Evolutionary conservation across 208 protist species (phyloP), one percentile per base, ranked within the genome.

Genomic region (Trichomonas vaginalis): DNA sequence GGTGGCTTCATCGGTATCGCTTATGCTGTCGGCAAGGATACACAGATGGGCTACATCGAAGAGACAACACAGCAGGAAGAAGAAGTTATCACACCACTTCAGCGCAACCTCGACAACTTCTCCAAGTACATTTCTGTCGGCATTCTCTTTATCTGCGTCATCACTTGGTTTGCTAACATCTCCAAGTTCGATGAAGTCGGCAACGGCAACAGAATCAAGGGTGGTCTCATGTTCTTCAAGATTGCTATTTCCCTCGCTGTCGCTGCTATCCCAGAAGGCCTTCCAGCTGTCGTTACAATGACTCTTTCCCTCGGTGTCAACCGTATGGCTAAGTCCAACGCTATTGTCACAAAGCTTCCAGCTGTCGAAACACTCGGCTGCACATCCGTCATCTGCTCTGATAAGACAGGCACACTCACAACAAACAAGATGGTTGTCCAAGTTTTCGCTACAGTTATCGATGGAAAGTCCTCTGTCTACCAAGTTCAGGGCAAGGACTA

Each of bases 351-450:
- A 37, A 98, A 98, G 56, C 97, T 99, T 0, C 98, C 98, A 32
- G 98, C 98, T 40, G 98, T 99, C 21, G 98, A 99, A 96, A 99
- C 98, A 17, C 97, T 99, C 21, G 99, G 99, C 39, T 98, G 98
- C 87, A 99, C 98, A 96, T 98, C 98, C 37, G 98, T 99, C 17
- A 99, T 99, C 96, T 99, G 98, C 97, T 99, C 98, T 12, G 99
- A 99, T 97, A 99, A 99, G 97, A 99, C 99, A 8, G 99, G 99
- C 21, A 99, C 99, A 0, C 97, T 99, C 48, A 99, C 99, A 17
- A 99, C 98, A 23, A 99, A 99, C 96, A 98, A 98, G 96, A 99
- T 99, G 99, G 98, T 98, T 27, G 98, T 99, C 32, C 15, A 47
- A 49, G 96, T 97, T 51, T 48, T 97, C 37, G 17, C 45, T 39